These are phyloP conservation scores for Kitagawia praeruptora DNA, from an alignment of 129 eudicot genomes.

Conservation along the genomic window DNA sequence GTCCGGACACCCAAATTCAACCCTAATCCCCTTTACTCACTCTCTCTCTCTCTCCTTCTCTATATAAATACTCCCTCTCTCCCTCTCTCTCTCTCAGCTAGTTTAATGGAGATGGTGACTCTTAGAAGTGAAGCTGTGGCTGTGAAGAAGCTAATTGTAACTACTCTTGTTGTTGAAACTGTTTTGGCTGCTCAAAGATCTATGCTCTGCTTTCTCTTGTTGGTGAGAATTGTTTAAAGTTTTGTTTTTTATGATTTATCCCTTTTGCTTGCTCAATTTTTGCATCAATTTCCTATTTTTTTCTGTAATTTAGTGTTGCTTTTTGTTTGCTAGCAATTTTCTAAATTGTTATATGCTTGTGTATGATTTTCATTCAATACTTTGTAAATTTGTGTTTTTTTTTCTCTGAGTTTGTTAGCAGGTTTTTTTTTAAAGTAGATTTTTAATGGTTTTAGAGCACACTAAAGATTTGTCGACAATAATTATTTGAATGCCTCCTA, in stretches of 20 bases:
- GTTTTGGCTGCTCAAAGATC: constrained; percentile 60
- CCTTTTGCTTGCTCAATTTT: too few relatives aligned
- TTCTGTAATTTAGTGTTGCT: too few relatives aligned
- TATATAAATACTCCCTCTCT: too few relatives aligned
- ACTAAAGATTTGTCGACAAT: background rate
- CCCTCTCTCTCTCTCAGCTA: background rate
- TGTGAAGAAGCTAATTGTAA: constrained; percentile 21
- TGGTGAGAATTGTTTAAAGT: constrained; percentile 39
- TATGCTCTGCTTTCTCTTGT: constrained; percentile 40
- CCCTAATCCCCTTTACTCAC: constrained; percentile 9
- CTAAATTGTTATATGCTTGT: background rate
- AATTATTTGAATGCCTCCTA: background rate
- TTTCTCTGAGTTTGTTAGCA: background rate
- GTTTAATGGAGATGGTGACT: background rate
- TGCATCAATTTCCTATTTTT: too few relatives aligned
- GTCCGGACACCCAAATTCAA: constrained; percentile 32
- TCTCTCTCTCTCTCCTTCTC: background rate
- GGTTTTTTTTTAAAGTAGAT: background rate
- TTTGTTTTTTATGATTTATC: too few relatives aligned
- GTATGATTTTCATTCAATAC: background rate
- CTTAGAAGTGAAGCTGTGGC: constrained; percentile 36
- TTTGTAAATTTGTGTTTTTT: background rate
- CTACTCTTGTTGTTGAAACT: constrained; percentile 31
- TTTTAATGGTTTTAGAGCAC: background rate
- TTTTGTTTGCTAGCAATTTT: too few relatives aligned